phyloP scores from a whole-genome alignment of 2,329 filamentous ascomycete genomes.

The Claviceps arundinis region DNA sequence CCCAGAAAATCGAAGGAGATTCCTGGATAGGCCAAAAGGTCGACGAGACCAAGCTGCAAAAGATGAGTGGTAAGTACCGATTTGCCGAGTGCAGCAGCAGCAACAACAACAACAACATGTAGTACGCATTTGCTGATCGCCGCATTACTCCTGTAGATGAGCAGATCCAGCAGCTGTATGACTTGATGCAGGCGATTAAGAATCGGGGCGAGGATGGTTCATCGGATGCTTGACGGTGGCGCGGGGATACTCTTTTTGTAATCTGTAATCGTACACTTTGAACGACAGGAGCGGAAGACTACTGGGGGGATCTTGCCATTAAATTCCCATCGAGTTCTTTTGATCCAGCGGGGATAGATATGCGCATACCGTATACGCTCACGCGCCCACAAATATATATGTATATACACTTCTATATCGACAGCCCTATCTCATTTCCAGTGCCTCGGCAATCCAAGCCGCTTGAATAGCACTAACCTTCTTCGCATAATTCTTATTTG shows the following conservation, averaged over 20 bases:
- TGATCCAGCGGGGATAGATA: too few relatives aligned
- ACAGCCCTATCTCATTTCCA: conserved; percentile 16
- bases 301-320: too few relatives aligned
- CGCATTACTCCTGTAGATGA: conserved; percentile 47
- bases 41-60: conserved; percentile 71
- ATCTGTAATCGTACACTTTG: too few relatives aligned
- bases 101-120: too few relatives aligned
- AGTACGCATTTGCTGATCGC: not conserved
- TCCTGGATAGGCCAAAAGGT: conserved; percentile 74
- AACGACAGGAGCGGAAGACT: too few relatives aligned
- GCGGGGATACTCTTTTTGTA: not conserved
- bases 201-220: conserved; percentile 19
- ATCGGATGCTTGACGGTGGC: conserved; percentile 12
- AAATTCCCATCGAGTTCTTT: too few relatives aligned
- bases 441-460: conserved; percentile 42
- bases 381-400: not conserved
- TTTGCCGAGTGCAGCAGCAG: not conserved
- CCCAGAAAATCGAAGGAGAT: conserved; percentile 81
- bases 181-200: conserved; percentile 74
- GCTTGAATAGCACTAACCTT: conserved; percentile 50
- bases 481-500: conserved; percentile 52
- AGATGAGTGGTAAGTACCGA: conserved; percentile 69
- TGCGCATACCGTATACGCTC: not conserved
- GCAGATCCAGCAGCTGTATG: conserved; percentile 85
- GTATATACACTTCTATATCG: not conserved